Evolutionary conservation across 495 filamentous ascomycete species (phyloP).

Genomic region (Mytilinidion resinicola): DNA sequence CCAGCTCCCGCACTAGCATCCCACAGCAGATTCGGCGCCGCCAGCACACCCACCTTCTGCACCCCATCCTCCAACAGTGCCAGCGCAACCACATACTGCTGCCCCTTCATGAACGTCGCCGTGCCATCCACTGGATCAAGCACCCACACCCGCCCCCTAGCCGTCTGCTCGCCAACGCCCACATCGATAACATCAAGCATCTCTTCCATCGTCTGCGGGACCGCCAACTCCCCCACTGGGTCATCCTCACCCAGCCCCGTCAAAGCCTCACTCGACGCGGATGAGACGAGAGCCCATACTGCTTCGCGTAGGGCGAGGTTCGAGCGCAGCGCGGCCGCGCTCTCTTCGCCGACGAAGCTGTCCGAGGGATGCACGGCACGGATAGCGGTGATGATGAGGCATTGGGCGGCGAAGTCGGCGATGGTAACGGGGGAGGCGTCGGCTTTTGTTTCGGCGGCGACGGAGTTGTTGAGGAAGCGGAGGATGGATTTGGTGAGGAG

Average conservation of each 20-base stretch:
- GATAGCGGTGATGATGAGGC: constrained; percentile 24
- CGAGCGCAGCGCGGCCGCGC: constrained; percentile 14
- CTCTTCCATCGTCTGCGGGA: constrained; percentile 44
- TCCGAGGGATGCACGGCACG: constrained; percentile 21
- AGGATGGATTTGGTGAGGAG: constrained; percentile 24
- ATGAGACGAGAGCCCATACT: constrained; percentile 27
- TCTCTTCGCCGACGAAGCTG: constrained; percentile 28
- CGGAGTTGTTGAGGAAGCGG: constrained; percentile 13
- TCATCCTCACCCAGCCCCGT: constrained; percentile 27
- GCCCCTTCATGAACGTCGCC: constrained; percentile 53
- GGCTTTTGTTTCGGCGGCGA: constrained; percentile 18
- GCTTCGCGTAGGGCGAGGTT: constrained; percentile 13
- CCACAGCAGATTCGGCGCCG: constrained; percentile 50
- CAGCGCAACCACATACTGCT: constrained; percentile 61
- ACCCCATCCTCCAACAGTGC: constrained; percentile 46
- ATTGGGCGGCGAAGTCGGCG: constrained; percentile 30
- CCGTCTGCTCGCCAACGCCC: constrained; percentile 42
- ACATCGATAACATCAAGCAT: constrained; percentile 59
- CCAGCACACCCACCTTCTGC: constrained; percentile 48
- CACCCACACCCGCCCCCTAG: constrained; percentile 45
- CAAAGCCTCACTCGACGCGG: constrained; percentile 7
- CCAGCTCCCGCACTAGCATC: constrained; percentile 11
- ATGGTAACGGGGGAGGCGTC: constrained; percentile 28
- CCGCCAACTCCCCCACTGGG: constrained; percentile 24
- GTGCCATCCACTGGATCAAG: constrained; percentile 72